These are phyloP conservation scores for Dothiorella sarmentorum DNA, from an alignment of 2,329 filamentous ascomycete genomes.

Conservation along the genomic window DNA sequence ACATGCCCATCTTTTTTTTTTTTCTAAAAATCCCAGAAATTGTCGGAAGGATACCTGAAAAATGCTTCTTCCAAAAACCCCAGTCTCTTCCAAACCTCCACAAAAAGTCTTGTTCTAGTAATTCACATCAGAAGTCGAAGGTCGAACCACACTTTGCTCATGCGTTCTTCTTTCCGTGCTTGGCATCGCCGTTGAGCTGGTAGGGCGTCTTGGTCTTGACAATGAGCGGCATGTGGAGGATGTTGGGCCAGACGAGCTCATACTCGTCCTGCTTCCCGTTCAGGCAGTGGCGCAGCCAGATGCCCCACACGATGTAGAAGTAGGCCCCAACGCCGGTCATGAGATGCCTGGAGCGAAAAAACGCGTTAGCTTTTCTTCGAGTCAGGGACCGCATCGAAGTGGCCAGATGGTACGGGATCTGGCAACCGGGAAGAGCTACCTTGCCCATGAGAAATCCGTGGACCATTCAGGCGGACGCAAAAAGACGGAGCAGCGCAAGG, in stretches of 20 bases:
- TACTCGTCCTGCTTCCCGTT: slow-evolving; percentile 71
- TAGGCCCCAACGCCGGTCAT: slow-evolving; percentile 82
- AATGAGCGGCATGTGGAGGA: slow-evolving; percentile 55
- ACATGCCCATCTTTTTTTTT: neutral
- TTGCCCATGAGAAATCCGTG: no score
- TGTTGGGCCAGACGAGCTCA: slow-evolving; percentile 64
- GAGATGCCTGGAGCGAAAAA: slow-evolving; percentile 57
- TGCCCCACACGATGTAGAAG: slow-evolving; percentile 78
- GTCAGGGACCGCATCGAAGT: neutral
- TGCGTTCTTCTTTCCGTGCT: slow-evolving; percentile 1
- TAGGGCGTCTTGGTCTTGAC: slow-evolving; percentile 29
- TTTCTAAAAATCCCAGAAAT: no score
- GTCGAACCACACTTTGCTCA: neutral
- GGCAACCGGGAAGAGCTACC: no score
- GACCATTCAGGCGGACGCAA: no score
- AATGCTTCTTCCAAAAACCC: no score
- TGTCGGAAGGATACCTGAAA: no score
- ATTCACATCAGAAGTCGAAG: neutral
- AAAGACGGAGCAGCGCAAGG: no score
- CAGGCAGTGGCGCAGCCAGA: slow-evolving; percentile 75
- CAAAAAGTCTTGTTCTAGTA: neutral
- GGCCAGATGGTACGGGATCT: no score
- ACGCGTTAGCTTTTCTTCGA: neutral
- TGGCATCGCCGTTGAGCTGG: slow-evolving; percentile 1
- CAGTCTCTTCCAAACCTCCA: neutral